phyloP scores from a whole-genome alignment of 2,329 filamentous ascomycete species.

The Blastomyces parvus region DNA sequence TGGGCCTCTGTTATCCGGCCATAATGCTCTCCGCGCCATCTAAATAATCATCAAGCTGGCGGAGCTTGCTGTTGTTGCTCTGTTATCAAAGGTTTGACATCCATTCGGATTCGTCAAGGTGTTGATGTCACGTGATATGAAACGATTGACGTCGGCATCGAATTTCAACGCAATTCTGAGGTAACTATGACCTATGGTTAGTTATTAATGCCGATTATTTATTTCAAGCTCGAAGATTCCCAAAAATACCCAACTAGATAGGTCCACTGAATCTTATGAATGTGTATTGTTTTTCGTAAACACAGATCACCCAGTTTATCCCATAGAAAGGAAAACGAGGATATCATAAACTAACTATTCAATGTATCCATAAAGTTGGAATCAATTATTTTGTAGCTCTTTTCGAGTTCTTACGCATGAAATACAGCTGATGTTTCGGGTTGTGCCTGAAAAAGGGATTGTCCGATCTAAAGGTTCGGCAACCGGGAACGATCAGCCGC shows the following conservation, averaged over 20 bases:
- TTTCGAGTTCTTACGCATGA: neutral
- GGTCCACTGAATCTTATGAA: neutral
- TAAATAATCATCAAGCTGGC: neutral
- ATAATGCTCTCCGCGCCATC: constrained; percentile 8
- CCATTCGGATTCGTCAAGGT: neutral
- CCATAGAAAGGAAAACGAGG: neutral
- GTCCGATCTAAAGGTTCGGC: neutral
- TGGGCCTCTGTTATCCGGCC: constrained; percentile 17
- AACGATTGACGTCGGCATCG: too few species aligned
- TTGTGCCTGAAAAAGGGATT: neutral
- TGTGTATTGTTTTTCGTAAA: neutral
- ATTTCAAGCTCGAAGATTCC: neutral
- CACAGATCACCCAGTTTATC: neutral
- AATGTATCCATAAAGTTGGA: neutral
- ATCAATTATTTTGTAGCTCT: neutral
- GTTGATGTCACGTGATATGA: neutral
- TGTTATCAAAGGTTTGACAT: neutral
- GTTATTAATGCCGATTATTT: neutral
- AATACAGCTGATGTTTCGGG: neutral
- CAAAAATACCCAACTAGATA: neutral
- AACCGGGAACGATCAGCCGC: neutral
- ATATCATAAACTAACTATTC: neutral
- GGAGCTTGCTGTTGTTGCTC: neutral
- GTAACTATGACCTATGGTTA: too few species aligned
- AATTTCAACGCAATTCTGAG: neutral